phyloP scores from a whole-genome alignment of 306 rosid species.

The Pachyrhizus erosus region DNA sequence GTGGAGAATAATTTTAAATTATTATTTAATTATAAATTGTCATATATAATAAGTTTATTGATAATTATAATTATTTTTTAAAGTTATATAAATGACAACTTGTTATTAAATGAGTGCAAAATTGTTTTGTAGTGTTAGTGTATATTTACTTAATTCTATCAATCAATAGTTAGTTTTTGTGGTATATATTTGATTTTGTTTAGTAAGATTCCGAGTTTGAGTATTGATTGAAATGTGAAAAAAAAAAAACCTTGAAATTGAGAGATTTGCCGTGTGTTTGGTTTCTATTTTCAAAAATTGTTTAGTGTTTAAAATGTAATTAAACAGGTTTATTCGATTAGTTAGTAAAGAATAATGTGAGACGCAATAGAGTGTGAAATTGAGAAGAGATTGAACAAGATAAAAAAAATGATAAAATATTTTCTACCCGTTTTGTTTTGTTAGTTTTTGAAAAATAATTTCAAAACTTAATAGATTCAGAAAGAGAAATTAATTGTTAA shows the following conservation, averaged over 20 bases:
- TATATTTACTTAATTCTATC: no score
- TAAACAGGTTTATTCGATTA: not conserved
- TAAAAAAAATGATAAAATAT: not conserved
- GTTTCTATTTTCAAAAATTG: no score
- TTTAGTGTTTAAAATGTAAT: no score
- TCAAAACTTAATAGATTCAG: not conserved
- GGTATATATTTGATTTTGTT: not conserved
- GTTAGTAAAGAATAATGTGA: not conserved
- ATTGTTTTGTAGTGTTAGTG: no score
- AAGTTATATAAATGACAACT: no score
- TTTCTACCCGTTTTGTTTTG: not conserved
- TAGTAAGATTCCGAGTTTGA: not conserved
- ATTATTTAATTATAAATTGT: no score
- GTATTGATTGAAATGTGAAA: not conserved
- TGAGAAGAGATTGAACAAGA: not conserved
- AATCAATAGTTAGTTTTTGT: not conserved
- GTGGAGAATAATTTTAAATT: no score
- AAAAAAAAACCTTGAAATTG: not conserved
- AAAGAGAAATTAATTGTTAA: not conserved
- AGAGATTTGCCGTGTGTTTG: no score
- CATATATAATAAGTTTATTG: no score
- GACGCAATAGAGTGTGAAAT: not conserved
- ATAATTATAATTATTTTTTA: no score
- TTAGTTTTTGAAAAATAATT: not conserved
- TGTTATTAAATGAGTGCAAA: no score